Evolutionary conservation across 305 asterid species (phyloP).

Genomic region (Fraxinus velutina): DNA sequence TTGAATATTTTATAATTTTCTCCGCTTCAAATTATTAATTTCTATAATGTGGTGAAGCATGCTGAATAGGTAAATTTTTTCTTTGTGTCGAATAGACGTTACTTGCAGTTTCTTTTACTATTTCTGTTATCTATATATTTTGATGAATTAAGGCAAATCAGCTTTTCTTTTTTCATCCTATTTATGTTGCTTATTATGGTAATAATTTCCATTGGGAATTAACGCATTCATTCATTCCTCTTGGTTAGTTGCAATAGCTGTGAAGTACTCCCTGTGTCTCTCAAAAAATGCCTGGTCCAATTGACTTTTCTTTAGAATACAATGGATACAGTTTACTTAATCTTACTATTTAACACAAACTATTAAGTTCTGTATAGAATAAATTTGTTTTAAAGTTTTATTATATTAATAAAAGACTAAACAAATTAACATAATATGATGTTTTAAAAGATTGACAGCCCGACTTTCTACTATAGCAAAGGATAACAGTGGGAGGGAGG

Average conservation of each 20-base stretch:
- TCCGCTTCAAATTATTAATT: conserved; percentile 6
- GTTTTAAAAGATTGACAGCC: neutral
- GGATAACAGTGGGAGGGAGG: neutral
- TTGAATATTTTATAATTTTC: neutral
- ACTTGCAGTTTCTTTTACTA: neutral
- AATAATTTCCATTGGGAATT: neutral
- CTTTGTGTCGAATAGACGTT: neutral
- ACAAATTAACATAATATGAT: neutral
- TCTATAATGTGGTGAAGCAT: conserved; percentile 15
- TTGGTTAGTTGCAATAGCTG: conserved; percentile 11
- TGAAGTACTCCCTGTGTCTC: neutral
- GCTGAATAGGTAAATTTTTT: neutral
- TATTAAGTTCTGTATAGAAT: neutral
- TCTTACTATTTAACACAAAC: neutral
- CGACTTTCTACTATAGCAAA: neutral
- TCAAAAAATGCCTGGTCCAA: neutral
- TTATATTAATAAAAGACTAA: neutral
- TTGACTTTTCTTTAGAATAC: neutral
- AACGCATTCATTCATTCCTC: conserved; percentile 3
- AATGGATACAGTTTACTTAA: neutral
- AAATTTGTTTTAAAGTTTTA: neutral
- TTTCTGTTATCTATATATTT: neutral
- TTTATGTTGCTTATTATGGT: neutral
- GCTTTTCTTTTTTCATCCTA: neutral
- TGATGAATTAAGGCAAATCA: neutral